Evolutionary conservation across 768 basidiomycete species (phyloP).

Genomic region (Phaffia tasmanica): DNA sequence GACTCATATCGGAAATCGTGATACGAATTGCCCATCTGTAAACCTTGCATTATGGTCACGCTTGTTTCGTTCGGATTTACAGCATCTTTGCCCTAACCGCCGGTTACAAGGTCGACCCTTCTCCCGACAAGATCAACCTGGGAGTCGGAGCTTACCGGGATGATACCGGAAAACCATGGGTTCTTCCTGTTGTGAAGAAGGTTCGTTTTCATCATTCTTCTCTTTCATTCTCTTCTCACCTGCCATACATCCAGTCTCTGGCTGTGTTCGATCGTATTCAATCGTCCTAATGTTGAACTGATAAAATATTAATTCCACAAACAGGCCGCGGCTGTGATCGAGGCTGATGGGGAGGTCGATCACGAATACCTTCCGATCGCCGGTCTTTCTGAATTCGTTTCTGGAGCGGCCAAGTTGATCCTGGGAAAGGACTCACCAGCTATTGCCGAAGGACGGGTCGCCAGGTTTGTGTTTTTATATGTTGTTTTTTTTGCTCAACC

Average conservation of each 20-base stretch:
- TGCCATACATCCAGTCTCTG: neutral
- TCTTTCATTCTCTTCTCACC: neutral
- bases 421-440: constrained; percentile 62
- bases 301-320: neutral
- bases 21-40: too few relatives aligned
- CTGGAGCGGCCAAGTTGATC: constrained; percentile 69
- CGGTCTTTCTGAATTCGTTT: constrained; percentile 70
- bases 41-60: neutral
- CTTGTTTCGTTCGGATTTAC: constrained; percentile 1
- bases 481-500: neutral
- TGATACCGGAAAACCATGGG: constrained; percentile 76
- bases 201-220: constrained; percentile 39
- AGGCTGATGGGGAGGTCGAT: constrained; percentile 49
- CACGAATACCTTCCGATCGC: constrained; percentile 90
- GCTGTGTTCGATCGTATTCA: too few relatives aligned
- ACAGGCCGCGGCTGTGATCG: constrained; percentile 25
- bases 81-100: constrained; percentile 48
- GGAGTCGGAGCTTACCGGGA: constrained; percentile 87
- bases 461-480: constrained; percentile 38
- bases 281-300: neutral
- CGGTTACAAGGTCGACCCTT: constrained; percentile 69
- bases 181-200: constrained; percentile 82
- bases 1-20: too few relatives aligned
- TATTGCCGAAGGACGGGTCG: constrained; percentile 57
- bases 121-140: constrained; percentile 71